Percentiles rank a stretch among this genome's conserved stretches.
phyloP scores from a whole-genome alignment of 2,329 filamentous ascomycete genomes.

The Fusarium cicatricum region DNA sequence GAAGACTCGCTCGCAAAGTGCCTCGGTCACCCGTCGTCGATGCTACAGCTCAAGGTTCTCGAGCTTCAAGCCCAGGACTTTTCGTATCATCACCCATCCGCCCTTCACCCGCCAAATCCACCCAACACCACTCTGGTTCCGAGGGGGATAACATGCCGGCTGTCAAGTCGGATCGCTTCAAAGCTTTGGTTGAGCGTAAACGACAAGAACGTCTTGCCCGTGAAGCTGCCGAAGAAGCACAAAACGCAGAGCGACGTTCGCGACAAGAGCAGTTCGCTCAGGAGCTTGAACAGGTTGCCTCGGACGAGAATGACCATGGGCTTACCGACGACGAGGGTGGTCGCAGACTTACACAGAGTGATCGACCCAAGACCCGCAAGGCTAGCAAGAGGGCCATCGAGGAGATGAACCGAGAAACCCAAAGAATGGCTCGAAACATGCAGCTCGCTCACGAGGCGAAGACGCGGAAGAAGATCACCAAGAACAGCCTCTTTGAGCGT shows the following conservation, averaged over 20 bases:
- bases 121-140: conserved; percentile 49
- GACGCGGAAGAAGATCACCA: conserved; percentile 90
- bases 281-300: conserved; percentile 47
- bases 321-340: conserved; percentile 70
- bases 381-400: conserved; percentile 94
- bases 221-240: conserved; percentile 66
- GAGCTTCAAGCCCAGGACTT: conserved; percentile 55
- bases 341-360: conserved; percentile 72
- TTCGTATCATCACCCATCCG: conserved; percentile 63
- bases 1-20: conserved; percentile 50
- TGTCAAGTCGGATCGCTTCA: conserved; percentile 67
- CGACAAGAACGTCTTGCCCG: conserved; percentile 73
- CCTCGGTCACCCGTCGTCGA: conserved; percentile 45
- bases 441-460: conserved; percentile 89
- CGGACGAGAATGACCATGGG: conserved; percentile 55
- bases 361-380: conserved; percentile 74
- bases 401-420: conserved; percentile 94
- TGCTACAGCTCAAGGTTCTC: conserved; percentile 22
- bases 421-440: conserved; percentile 88
- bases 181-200: conserved; percentile 77
- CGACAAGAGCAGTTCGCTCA: conserved; percentile 48
- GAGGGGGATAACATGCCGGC: conserved; percentile 61
- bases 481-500: conserved; percentile 80
- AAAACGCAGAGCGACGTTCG: conserved; percentile 54
- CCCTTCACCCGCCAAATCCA: conserved; percentile 44